Conservation (phyloP, 1,284 basidiomycete species). For the Tilletia horrida region DNA sequence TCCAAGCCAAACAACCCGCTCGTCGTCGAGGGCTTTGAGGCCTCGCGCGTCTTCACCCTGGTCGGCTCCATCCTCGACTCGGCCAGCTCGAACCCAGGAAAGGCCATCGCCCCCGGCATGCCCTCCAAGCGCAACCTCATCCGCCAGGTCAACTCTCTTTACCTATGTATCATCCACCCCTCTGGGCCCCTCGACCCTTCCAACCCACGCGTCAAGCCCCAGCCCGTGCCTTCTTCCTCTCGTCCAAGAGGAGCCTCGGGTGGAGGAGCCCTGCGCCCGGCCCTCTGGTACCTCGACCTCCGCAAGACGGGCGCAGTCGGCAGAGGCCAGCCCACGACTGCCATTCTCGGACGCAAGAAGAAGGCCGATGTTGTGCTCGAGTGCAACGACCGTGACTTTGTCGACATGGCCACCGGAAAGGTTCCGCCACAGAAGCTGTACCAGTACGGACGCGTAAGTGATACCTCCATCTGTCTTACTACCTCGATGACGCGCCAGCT, state of each 20-base stretch:
- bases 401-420: constrained; percentile 49
- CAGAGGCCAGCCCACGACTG: constrained; percentile 42
- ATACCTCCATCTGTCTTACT: not conserved
- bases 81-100: not conserved
- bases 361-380: constrained; percentile 49
- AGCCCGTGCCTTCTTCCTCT: constrained; percentile 4
- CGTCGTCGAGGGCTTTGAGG: constrained; percentile 20
- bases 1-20: not conserved
- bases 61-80: constrained; percentile 17
- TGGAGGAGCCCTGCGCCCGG: constrained; percentile 46
- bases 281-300: constrained; percentile 44
- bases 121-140: constrained; percentile 38
- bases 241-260: constrained; percentile 28
- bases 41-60: constrained; percentile 19
- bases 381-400: constrained; percentile 44
- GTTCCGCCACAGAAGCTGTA: constrained; percentile 37
- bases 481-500: not conserved
- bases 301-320: constrained; percentile 36
- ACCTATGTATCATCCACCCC: constrained; percentile 49
- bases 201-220: constrained; percentile 44
- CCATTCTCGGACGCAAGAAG: constrained; percentile 40
- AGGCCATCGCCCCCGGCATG: constrained; percentile 28
- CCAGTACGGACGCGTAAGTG: constrained; percentile 39
- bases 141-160: constrained; percentile 41
- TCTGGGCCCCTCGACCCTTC: constrained; percentile 35